Conservation (phyloP, 768 basidiomycete genomes). For the Lactarius psammicola region DNA sequence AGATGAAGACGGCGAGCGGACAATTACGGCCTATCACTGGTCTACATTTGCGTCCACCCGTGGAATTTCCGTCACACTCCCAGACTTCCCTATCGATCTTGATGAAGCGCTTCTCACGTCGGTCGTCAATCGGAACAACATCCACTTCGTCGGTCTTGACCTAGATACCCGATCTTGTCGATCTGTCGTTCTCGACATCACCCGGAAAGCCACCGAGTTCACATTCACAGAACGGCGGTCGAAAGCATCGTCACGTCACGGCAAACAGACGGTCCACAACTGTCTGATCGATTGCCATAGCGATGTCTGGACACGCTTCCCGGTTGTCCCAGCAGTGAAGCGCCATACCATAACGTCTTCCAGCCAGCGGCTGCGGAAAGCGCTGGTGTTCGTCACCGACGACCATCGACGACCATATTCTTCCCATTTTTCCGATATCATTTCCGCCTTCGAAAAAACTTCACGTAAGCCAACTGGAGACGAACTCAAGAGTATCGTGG, state of each 20-base stretch:
- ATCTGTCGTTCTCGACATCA: slow-evolving; percentile 52
- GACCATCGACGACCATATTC: slow-evolving; percentile 38
- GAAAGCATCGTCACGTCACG: slow-evolving; percentile 27
- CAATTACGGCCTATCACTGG: slow-evolving; percentile 52
- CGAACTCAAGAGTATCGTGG: slow-evolving; percentile 40
- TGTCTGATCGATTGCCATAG: slow-evolving; percentile 20
- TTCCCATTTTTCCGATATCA: slow-evolving; percentile 47
- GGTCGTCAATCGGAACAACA: slow-evolving; percentile 41
- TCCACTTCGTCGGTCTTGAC: slow-evolving; percentile 47
- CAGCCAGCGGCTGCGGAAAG: slow-evolving; percentile 35
- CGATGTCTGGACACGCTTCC: slow-evolving; percentile 22
- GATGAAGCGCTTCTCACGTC: slow-evolving; percentile 44
- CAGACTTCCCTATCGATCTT: slow-evolving; percentile 26
- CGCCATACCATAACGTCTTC: slow-evolving; percentile 20
- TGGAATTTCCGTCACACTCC: slow-evolving; percentile 43
- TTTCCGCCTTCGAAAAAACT: slow-evolving; percentile 46
- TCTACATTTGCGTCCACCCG: slow-evolving; percentile 51
- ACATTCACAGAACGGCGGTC: slow-evolving; percentile 48
- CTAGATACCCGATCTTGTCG: slow-evolving; percentile 35
- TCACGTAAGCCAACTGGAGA: slow-evolving; percentile 55
- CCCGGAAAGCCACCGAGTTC: slow-evolving; percentile 56
- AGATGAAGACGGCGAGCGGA: background rate
- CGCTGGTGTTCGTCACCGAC: slow-evolving; percentile 47
- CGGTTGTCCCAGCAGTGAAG: slow-evolving; percentile 18
- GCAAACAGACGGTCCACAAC: slow-evolving; percentile 42